Conservation (phyloP, 2,329 filamentous ascomycete species). For the Colletotrichum sp. region DNA sequence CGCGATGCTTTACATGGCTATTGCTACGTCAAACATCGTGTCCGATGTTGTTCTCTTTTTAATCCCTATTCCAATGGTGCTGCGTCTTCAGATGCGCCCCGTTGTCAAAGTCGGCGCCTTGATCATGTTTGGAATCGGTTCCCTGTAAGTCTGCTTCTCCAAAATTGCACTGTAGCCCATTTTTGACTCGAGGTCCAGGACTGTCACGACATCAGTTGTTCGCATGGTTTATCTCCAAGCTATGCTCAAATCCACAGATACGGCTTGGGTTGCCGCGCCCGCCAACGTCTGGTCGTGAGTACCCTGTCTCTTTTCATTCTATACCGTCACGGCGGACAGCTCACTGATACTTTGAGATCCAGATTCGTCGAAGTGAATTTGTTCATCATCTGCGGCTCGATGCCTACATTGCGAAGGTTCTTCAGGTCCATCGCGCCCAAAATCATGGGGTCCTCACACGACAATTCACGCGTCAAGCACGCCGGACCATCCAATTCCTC, state of each 20-base stretch:
- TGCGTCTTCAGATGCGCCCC: conserved; percentile 45
- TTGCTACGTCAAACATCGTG: conserved; percentile 50
- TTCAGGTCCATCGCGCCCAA: conserved; percentile 35
- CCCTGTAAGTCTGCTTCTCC: conserved; percentile 11
- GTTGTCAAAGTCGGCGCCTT: conserved; percentile 51
- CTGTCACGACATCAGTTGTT: conserved; percentile 30
- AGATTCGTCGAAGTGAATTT: conserved; percentile 35
- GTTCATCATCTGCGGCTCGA: conserved; percentile 33
- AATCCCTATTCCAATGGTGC: conserved; percentile 49
- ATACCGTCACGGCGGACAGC: background rate
- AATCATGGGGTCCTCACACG: conserved; percentile 22
- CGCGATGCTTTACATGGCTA: conserved; percentile 50
- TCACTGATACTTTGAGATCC: background rate
- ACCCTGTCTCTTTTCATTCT: background rate
- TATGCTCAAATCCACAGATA: conserved; percentile 18
- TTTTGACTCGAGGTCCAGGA: conserved; percentile 22
- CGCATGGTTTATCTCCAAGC: conserved; percentile 21
- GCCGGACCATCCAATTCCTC: background rate
- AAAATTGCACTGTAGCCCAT: background rate
- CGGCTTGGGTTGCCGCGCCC: conserved; percentile 20
- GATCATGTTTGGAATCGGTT: conserved; percentile 48
- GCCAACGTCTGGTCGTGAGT: conserved; percentile 25
- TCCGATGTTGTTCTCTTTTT: conserved; percentile 51
- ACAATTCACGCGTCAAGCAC: background rate
- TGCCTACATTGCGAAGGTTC: conserved; percentile 42